phyloP scores from a whole-genome alignment of 768 basidiomycete species.

The Leccinum boreale region DNA sequence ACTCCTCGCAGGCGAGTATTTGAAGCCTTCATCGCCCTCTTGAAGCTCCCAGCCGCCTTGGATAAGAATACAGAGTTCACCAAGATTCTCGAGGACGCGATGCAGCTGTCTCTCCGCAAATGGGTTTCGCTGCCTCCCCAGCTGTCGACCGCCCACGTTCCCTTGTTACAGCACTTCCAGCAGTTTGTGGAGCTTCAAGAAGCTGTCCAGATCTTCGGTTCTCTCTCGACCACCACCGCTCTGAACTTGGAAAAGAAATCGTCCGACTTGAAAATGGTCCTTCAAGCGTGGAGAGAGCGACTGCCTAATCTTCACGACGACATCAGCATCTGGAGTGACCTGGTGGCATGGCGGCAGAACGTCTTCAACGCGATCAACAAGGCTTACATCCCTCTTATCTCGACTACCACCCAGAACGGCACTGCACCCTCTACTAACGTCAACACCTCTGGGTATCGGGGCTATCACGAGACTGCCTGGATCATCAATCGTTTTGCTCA shows the following conservation, averaged over 20 bases:
- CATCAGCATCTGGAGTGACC: slow-evolving; percentile 97
- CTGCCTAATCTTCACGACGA: slow-evolving; percentile 95
- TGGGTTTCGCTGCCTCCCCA: slow-evolving; percentile 88
- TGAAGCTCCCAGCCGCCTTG: slow-evolving; percentile 76
- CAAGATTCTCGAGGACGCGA: slow-evolving; percentile 87
- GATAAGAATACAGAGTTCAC: slow-evolving; percentile 90
- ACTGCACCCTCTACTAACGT: slow-evolving; percentile 53
- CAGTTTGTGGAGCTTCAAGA: slow-evolving; percentile 98
- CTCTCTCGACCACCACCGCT: slow-evolving; percentile 79
- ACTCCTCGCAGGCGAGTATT: slow-evolving; percentile 98
- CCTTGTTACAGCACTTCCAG: slow-evolving; percentile 95
- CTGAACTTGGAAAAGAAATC: slow-evolving; percentile 93
- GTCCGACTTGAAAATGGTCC: slow-evolving; percentile 91
- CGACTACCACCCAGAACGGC: slow-evolving; percentile 48
- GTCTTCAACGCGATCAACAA: slow-evolving; percentile 97
- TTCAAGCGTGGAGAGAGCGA: slow-evolving; percentile 96
- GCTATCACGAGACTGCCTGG: slow-evolving; percentile 99
- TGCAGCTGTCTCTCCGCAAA: slow-evolving; percentile 94
- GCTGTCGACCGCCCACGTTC: slow-evolving; percentile 89
- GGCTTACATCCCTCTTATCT: slow-evolving; percentile 89
- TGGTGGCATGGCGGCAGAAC: slow-evolving; percentile 99
- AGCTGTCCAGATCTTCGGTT: slow-evolving; percentile 91
- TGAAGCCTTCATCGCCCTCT: slow-evolving; percentile 87
- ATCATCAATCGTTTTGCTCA: slow-evolving; percentile 99
- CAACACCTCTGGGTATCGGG: slow-evolving; percentile 88